Evolutionary conservation across 139 green algal genomes (phyloP).

Genomic region (Volvox reticuliferus): DNA sequence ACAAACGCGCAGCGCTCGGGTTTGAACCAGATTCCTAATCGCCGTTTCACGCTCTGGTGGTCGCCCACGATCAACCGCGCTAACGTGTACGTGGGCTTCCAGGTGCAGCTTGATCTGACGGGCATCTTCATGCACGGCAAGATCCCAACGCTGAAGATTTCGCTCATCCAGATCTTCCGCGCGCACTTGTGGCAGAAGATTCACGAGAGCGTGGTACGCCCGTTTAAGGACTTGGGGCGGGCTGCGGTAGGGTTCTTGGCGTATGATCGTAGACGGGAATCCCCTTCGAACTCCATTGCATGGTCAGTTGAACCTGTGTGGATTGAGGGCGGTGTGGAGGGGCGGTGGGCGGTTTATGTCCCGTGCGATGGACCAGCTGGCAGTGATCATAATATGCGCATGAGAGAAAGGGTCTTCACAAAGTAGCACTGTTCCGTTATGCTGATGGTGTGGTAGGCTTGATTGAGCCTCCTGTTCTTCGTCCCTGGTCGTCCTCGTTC

Average conservation of each 20-base stretch:
- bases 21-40: conserved; percentile 99
- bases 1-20: conserved; percentile 98
- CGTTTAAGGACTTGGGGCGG: not conserved
- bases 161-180: conserved; percentile 99
- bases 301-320: too few relatives aligned
- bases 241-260: too few relatives aligned
- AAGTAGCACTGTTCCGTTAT: too few relatives aligned
- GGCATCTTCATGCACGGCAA: conserved; percentile 99
- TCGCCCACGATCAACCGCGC: conserved; percentile 99
- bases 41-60: conserved; percentile 99
- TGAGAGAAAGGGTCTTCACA: too few relatives aligned
- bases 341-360: too few relatives aligned
- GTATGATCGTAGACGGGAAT: too few relatives aligned
- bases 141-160: conserved; percentile 99
- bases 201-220: conserved; percentile 94
- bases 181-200: conserved; percentile 99
- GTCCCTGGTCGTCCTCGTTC: not conserved
- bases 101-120: conserved; percentile 99
- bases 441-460: too few relatives aligned
- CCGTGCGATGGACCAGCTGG: too few relatives aligned
- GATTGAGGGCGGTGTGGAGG: too few relatives aligned
- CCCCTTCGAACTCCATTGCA: too few relatives aligned
- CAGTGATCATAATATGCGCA: too few relatives aligned
- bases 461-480: not conserved
- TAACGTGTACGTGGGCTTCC: conserved; percentile 99